These are phyloP conservation scores for Erysimum cheiri DNA, from an alignment of 441 rosid genomes.

Conservation along the genomic window DNA sequence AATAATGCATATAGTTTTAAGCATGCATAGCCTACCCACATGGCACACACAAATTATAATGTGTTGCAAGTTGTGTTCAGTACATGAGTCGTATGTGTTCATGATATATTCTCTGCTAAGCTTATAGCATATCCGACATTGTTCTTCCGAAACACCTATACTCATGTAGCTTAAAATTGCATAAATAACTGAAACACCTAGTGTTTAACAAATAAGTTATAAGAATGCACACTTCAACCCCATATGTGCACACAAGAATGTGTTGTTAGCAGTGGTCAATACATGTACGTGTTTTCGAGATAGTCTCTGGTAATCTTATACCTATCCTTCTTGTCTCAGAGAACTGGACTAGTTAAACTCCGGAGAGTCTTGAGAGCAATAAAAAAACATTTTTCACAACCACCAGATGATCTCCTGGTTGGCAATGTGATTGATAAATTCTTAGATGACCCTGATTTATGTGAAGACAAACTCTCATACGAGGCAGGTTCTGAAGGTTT, in stretches of 20 bases:
- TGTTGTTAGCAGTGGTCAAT: slow-evolving; percentile 21
- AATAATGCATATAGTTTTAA: slow-evolving; percentile 18
- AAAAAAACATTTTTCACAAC: slow-evolving; percentile 93
- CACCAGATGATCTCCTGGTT: slow-evolving; percentile 86
- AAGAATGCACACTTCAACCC: slow-evolving; percentile 25
- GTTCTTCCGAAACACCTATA: slow-evolving; percentile 23
- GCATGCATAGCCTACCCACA: slow-evolving; percentile 29
- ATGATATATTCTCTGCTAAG: too few species aligned
- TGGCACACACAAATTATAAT: slow-evolving; percentile 16
- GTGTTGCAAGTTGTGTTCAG: slow-evolving; percentile 28
- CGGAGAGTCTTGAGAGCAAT: slow-evolving; percentile 97
- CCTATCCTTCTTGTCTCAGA: slow-evolving; percentile 56
- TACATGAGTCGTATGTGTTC: slow-evolving; percentile 7
- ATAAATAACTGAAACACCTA: neutral
- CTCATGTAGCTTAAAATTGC: slow-evolving; percentile 19
- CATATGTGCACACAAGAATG: slow-evolving; percentile 2
- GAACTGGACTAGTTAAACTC: slow-evolving; percentile 94
- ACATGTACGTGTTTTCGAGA: slow-evolving; percentile 13
- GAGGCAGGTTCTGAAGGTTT: slow-evolving; percentile 92
- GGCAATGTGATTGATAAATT: slow-evolving; percentile 87
- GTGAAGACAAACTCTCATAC: slow-evolving; percentile 88
- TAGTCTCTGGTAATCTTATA: slow-evolving; percentile 31
- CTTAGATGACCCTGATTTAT: slow-evolving; percentile 83
- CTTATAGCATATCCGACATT: slow-evolving; percentile 21
- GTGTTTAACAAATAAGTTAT: slow-evolving; percentile 26